These are phyloP conservation scores for Aspergillus mulundensis DNA, from an alignment of 495 filamentous ascomycete genomes.

Conservation along the genomic window DNA sequence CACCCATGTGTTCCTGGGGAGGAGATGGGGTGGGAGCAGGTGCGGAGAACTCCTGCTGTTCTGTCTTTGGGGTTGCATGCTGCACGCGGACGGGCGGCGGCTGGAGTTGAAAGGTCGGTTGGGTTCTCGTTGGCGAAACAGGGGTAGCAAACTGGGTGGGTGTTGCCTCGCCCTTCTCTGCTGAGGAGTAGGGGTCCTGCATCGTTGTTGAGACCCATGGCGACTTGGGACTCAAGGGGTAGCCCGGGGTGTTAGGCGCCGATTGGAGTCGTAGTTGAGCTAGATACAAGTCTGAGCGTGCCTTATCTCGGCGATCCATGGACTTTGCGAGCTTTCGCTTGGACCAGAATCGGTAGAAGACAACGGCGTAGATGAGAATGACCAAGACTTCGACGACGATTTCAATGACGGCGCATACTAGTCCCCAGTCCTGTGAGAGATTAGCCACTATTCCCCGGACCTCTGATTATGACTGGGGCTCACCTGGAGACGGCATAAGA, in stretches of 20 bases:
- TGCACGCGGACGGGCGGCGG: constrained; percentile 75
- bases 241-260: constrained; percentile 89
- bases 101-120: constrained; percentile 74
- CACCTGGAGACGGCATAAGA: constrained; percentile 94
- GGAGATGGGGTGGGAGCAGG: constrained; percentile 24
- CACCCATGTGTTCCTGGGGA: constrained; percentile 36
- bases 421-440: constrained; percentile 72
- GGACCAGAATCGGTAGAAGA: constrained; percentile 94
- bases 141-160: constrained; percentile 47
- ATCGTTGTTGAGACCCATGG: constrained; percentile 34
- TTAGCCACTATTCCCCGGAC: background rate
- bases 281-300: constrained; percentile 90
- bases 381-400: constrained; percentile 88
- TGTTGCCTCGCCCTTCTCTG: constrained; percentile 52
- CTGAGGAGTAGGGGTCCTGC: constrained; percentile 48
- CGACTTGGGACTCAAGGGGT: constrained; percentile 53
- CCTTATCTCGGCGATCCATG: constrained; percentile 92
- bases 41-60: constrained; percentile 54
- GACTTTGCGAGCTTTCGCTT: constrained; percentile 92
- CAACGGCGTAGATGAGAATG: constrained; percentile 85
- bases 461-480: constrained; percentile 16
- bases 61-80: constrained; percentile 64
- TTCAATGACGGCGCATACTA: constrained; percentile 97
- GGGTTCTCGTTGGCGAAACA: constrained; percentile 43
- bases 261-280: constrained; percentile 90